These are phyloP conservation scores for Penicillium waksmanii DNA, from an alignment of 495 filamentous ascomycete genomes.

Conservation along the genomic window DNA sequence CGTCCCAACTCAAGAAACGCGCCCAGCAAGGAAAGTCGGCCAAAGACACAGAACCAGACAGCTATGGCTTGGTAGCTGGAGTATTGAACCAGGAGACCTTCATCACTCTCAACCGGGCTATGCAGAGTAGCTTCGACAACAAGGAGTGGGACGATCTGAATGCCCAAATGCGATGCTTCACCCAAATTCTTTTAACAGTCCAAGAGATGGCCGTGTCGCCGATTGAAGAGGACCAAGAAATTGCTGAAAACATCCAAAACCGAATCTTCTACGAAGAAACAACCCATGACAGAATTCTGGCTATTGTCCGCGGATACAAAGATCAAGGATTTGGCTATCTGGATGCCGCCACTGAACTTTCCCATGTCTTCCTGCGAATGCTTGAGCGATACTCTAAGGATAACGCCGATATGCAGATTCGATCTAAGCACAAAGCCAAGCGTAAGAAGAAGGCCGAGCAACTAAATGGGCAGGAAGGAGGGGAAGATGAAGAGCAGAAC, in stretches of 20 bases:
- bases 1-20: constrained; percentile 50
- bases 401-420: constrained; percentile 89
- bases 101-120: constrained; percentile 78
- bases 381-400: constrained; percentile 93
- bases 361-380: constrained; percentile 89
- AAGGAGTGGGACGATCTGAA: constrained; percentile 88
- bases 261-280: constrained; percentile 98
- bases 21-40: constrained; percentile 37
- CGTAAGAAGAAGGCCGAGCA: constrained; percentile 62
- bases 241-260: constrained; percentile 83
- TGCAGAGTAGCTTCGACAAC: constrained; percentile 76
- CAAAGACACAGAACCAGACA: constrained; percentile 65
- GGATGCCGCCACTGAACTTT: constrained; percentile 87
- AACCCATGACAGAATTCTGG: constrained; percentile 83
- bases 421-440: constrained; percentile 70
- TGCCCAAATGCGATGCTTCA: constrained; percentile 87
- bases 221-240: constrained; percentile 92
- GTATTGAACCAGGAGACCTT: constrained; percentile 94
- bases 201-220: constrained; percentile 89
- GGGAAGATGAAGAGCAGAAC: constrained; percentile 55
- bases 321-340: constrained; percentile 94
- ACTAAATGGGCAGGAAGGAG: constrained; percentile 29
- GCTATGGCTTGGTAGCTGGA: constrained; percentile 82
- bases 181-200: constrained; percentile 77
- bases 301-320: constrained; percentile 80